These are phyloP conservation scores for Amorphotheca resinae DNA, from an alignment of 495 filamentous ascomycete genomes.

Conservation along the genomic window DNA sequence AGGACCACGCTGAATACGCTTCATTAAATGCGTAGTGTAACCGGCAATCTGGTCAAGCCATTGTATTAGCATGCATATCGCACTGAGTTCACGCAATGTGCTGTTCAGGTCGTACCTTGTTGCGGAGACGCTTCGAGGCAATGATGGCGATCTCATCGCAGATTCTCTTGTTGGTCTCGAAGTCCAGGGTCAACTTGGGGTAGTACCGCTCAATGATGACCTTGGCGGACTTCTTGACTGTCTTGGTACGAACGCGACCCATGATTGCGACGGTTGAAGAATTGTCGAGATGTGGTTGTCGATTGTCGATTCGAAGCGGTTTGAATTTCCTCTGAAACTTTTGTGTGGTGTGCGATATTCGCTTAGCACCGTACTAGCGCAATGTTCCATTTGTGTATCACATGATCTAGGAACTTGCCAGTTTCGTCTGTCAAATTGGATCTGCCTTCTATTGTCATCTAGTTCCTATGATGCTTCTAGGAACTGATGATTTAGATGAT, in stretches of 20 bases:
- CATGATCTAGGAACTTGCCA: too few relatives aligned
- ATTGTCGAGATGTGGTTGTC: constrained; percentile 21
- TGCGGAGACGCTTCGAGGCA: constrained; percentile 91
- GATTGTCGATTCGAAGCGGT: constrained; percentile 2
- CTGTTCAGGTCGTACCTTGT: constrained; percentile 55
- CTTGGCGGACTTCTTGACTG: constrained; percentile 99
- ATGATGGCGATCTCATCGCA: constrained; percentile 99
- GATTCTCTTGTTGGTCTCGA: constrained; percentile 99
- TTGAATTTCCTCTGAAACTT: constrained; percentile 2
- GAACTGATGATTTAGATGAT: not conserved
- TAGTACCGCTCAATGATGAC: constrained; percentile 99
- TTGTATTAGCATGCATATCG: not conserved
- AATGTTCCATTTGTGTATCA: too few relatives aligned
- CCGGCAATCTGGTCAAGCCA: constrained; percentile 68
- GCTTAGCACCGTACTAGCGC: not conserved
- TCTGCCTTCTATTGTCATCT: too few relatives aligned
- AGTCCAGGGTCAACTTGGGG: constrained; percentile 96
- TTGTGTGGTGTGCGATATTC: not conserved
- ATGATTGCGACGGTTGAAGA: constrained; percentile 52
- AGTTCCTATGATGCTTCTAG: too few relatives aligned
- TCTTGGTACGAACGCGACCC: constrained; percentile 97
- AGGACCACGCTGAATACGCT: constrained; percentile 97
- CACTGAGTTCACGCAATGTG: not conserved
- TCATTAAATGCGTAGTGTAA: constrained; percentile 96
- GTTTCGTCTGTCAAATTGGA: too few relatives aligned